Evolutionary conservation across 2,329 filamentous ascomycete species (phyloP), one percentile per base, ranked within the genome.

Genomic region (Neurospora sp.): DNA sequence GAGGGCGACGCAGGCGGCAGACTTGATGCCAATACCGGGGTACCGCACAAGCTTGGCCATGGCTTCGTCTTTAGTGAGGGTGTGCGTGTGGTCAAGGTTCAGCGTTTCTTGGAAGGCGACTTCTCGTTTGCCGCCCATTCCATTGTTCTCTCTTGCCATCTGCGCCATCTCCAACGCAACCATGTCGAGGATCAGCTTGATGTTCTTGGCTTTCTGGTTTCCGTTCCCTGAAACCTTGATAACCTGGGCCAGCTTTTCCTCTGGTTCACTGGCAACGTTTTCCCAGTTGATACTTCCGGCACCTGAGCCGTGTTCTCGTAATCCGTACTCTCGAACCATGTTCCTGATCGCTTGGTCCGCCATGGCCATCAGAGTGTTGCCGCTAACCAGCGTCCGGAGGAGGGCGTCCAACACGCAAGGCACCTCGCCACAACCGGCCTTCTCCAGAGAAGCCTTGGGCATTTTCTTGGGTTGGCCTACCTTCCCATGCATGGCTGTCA

Each of bases 231-330:
- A 92, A 8, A 81, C 80, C 74, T 88, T 89, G 76, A 96, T 93
- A 0, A 91, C 87, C 68, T 90, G 81, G 66, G 86, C 87, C n/a
- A 96, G 82, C 6, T 90, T 86, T 46, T 85, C 82, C 4, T 86
- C 77, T 1, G 86, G 78, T 1, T 89, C 87, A 36, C 81, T 78
- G 28, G 88, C 86, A 1, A 94, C 89, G 10, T 87, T 87, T 74
- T 93, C 87, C 90, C 91, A 95, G 76, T 93, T 83, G 8, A 93
- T 89, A 69, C 90, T 92, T 3, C 90, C 90, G 74, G 90, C 88
- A 5, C 90, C 90, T 10, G 90, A 80, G 7, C 90, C 88, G 58
- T 85, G 82, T 39, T 88, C 78, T 3, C 90, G 80, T 19, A 87
- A 82, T 0, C 91, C 91, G 72, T 90, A 93, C 40, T 81, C 84